Evolutionary conservation across 306 rosid genomes (phyloP).

Genomic region (Calophaca sinica): DNA sequence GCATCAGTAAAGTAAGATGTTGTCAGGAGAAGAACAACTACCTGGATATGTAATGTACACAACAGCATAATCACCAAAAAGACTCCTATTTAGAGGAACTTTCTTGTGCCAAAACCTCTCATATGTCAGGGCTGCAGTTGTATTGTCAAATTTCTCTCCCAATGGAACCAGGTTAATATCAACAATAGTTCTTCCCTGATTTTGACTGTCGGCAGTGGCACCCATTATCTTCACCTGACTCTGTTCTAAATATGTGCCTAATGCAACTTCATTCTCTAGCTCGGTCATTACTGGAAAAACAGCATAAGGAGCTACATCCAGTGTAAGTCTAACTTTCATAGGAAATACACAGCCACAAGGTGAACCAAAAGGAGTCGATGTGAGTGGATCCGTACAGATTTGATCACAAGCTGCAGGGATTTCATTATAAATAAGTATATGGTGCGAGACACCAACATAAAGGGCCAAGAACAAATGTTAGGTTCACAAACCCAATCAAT

Average conservation of each 20-base stretch:
- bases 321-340: constrained; percentile 88
- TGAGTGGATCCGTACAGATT: constrained; percentile 85
- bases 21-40: constrained; percentile 51
- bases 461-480: constrained; percentile 46
- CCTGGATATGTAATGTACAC: constrained; percentile 86
- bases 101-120: constrained; percentile 91
- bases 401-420: constrained; percentile 82
- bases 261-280: constrained; percentile 90
- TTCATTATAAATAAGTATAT: constrained; percentile 57
- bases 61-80: constrained; percentile 84
- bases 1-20: constrained; percentile 35
- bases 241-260: constrained; percentile 90
- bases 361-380: constrained; percentile 90
- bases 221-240: constrained; percentile 99
- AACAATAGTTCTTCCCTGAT: constrained; percentile 86
- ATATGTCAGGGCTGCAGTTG: constrained; percentile 86
- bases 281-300: constrained; percentile 93
- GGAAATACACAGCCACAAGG: constrained; percentile 99
- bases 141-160: constrained; percentile 95
- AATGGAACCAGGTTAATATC: constrained; percentile 93
- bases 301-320: constrained; percentile 89
- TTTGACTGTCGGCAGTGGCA: constrained; percentile 87
- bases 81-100: constrained; percentile 82
- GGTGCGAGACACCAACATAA: constrained; percentile 57
- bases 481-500: constrained; percentile 33